Conservation (phyloP, 768 basidiomycete species). For the Calocybe indica region DNA sequence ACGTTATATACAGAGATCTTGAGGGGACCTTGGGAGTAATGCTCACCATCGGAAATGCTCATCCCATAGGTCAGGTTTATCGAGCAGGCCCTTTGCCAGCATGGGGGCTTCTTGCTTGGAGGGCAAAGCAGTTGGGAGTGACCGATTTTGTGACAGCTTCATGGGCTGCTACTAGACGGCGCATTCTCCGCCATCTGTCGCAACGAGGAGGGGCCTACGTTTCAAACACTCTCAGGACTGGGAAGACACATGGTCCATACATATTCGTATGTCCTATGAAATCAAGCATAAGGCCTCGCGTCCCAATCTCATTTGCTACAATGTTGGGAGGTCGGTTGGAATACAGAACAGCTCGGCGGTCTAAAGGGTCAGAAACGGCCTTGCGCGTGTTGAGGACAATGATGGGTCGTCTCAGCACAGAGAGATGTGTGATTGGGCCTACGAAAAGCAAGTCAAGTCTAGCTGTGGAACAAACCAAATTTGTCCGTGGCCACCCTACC, state of each 20-base stretch:
- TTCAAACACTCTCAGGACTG: not conserved
- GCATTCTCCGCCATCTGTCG: constrained; percentile 12
- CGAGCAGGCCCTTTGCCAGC: constrained; percentile 1
- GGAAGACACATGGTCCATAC: constrained; percentile 10
- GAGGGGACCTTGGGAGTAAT: not conserved
- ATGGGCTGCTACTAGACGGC: constrained; percentile 14
- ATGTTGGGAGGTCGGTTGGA: constrained; percentile 16
- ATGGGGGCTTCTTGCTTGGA: constrained; percentile 4
- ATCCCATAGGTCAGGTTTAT: constrained; percentile 2
- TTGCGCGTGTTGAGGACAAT: constrained; percentile 26
- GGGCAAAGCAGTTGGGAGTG: not conserved
- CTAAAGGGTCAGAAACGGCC: constrained; percentile 26
- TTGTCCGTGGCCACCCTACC: constrained; percentile 3
- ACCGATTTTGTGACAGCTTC: constrained; percentile 5
- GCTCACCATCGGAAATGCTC: constrained; percentile 3
- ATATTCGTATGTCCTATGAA: constrained; percentile 17
- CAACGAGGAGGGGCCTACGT: not conserved
- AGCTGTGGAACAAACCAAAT: not conserved
- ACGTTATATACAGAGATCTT: not conserved
- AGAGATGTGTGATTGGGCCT: constrained; percentile 23
- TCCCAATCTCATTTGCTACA: constrained; percentile 15
- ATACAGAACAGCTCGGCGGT: constrained; percentile 22
- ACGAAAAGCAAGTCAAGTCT: not conserved
- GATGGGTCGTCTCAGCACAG: constrained; percentile 31
- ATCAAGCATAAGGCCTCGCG: constrained; percentile 19